These are phyloP conservation scores for Cyclostephanos tholiformis DNA, from an alignment of 108 stramenopile species.

Conservation along the genomic window DNA sequence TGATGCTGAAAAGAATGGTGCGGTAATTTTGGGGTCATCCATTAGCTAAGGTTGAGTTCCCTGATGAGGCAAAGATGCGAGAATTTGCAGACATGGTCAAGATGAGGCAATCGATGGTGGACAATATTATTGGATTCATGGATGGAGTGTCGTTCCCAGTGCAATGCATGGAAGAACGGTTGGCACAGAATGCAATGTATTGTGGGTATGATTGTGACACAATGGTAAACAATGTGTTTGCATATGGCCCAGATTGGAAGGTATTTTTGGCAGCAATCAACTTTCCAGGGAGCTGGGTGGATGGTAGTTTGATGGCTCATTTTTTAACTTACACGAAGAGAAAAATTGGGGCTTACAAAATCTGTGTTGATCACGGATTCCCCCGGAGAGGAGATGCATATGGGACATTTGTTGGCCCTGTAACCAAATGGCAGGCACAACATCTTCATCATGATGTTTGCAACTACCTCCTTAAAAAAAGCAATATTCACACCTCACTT, in stretches of 20 bases:
- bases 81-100: not conserved
- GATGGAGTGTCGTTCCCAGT: too few species aligned
- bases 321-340: not conserved
- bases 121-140: too few species aligned
- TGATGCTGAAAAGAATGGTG: not conserved
- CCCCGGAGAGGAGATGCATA: too few species aligned
- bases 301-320: not conserved
- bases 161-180: too few species aligned
- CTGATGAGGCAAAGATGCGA: not conserved
- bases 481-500: not conserved
- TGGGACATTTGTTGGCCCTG: not conserved
- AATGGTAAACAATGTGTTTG: too few species aligned
- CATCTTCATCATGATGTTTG: slow-evolving; percentile 7
- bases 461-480: slow-evolving; percentile 4
- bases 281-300: not conserved
- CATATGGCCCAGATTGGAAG: too few species aligned
- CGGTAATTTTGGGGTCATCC: not conserved
- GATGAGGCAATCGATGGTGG: too few species aligned
- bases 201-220: too few species aligned
- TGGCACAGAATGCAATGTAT: too few species aligned
- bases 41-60: not conserved
- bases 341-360: not conserved
- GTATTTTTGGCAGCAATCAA: too few species aligned
- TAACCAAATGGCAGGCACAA: not conserved
- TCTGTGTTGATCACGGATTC: too few species aligned